These are phyloP conservation scores for Chloroidium sp. DNA, from an alignment of 163 green algal species.

Conservation along the genomic window DNA sequence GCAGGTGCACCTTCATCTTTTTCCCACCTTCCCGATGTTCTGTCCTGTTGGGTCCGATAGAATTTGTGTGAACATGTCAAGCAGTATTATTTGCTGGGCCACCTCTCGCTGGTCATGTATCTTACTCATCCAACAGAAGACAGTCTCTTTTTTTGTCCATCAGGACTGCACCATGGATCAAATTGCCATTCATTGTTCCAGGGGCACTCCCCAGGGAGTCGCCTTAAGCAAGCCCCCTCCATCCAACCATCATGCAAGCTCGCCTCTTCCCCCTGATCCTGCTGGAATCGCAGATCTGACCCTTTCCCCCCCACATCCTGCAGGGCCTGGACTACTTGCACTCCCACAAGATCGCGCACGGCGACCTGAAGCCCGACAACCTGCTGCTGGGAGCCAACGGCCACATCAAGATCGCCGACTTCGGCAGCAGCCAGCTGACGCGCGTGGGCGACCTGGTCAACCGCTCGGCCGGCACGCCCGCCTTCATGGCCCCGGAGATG, in stretches of 20 bases:
- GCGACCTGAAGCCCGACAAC: conserved; percentile 81
- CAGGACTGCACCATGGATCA: too few relatives aligned
- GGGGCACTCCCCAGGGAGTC: too few relatives aligned
- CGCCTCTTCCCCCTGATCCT: too few relatives aligned
- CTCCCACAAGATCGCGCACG: conserved; percentile 56
- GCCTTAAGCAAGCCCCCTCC: too few relatives aligned
- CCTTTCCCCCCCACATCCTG: too few relatives aligned
- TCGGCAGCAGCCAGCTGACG: conserved; percentile 37
- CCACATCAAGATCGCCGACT: conserved; percentile 58
- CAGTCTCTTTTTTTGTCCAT: too few relatives aligned
- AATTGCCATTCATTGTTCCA: too few relatives aligned
- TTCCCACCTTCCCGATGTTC: not conserved
- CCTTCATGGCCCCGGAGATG: conserved; percentile 51
- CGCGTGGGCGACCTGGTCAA: conserved; percentile 2
- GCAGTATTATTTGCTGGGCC: too few relatives aligned
- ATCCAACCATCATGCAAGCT: too few relatives aligned
- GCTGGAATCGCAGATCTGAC: too few relatives aligned
- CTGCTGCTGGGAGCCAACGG: conserved; percentile 61
- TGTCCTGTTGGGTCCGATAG: not conserved
- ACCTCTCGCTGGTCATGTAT: too few relatives aligned
- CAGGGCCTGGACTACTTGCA: conserved; percentile 69
- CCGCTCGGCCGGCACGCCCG: conserved; percentile 46
- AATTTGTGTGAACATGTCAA: not conserved
- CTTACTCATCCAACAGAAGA: too few relatives aligned
- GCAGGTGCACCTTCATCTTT: conserved; percentile 17